Percentiles rank a stretch among this genome's conserved stretches.
Evolutionary conservation across 257 asterid species (phyloP).

Genomic region (Solanum sejunctum): DNA sequence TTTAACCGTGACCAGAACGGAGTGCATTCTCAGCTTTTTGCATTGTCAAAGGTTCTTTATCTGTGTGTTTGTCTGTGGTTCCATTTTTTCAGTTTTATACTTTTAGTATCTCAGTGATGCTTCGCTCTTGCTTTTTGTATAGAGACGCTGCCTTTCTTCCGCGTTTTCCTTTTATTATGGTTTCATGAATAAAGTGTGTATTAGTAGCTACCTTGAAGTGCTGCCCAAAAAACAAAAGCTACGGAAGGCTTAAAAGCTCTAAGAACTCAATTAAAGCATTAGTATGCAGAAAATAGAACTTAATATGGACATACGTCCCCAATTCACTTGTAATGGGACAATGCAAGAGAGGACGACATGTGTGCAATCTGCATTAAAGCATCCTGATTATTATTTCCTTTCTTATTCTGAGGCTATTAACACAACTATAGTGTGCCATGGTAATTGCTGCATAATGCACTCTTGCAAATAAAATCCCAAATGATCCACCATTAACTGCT

Average conservation of each 20-base stretch:
- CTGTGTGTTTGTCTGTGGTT: neutral
- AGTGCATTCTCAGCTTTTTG: conserved; percentile 97
- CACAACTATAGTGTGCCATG: neutral
- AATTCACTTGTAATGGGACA: neutral
- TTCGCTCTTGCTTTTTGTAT: neutral
- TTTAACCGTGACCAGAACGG: conserved; percentile 98
- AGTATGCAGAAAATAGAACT: neutral
- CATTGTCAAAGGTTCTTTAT: conserved; percentile 70
- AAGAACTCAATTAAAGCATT: neutral
- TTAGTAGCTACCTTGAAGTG: neutral
- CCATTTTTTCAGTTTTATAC: neutral
- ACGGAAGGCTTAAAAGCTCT: neutral
- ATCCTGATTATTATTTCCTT: neutral
- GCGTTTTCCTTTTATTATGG: neutral
- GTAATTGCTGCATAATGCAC: neutral
- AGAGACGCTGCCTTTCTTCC: neutral
- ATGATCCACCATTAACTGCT: neutral
- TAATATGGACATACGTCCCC: neutral
- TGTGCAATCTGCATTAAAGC: neutral
- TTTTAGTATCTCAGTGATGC: neutral
- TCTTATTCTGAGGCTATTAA: neutral
- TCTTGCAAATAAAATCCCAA: neutral
- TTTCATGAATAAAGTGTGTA: neutral
- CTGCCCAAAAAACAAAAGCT: neutral
- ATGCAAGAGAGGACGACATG: neutral